A percentile compares a stretch with the other conserved stretches of the same genome.
Evolutionary conservation across 768 basidiomycete genomes (phyloP).

Genomic region (Hypsizygus marmoreus): DNA sequence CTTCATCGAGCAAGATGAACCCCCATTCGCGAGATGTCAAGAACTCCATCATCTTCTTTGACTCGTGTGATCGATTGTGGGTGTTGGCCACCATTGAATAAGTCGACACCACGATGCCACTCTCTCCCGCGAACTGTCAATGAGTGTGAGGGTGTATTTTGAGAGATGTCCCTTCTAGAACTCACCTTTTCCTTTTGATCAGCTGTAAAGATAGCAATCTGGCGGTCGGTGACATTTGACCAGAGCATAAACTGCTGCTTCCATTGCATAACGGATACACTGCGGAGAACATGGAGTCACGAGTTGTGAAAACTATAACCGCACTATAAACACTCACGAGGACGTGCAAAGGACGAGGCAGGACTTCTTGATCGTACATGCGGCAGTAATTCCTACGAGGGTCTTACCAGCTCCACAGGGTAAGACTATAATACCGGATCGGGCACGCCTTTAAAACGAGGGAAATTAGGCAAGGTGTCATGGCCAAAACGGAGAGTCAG

Average conservation of each 20-base stretch:
- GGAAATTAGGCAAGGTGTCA: conserved; percentile 10
- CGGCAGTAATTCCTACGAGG: conserved; percentile 98
- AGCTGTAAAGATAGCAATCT: conserved; percentile 97
- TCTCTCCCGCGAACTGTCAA: conserved; percentile 88
- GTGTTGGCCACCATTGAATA: conserved; percentile 99
- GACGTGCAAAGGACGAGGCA: conserved; percentile 97
- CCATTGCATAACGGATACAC: conserved; percentile 98
- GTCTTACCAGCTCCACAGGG: conserved; percentile 99
- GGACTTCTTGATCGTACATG: conserved; percentile 99
- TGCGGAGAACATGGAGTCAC: conserved; percentile 24
- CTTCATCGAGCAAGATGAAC: conserved; percentile 95
- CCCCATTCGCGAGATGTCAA: conserved; percentile 99
- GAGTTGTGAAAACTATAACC: conserved; percentile 9
- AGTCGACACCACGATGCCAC: conserved; percentile 97
- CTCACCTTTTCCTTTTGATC: conserved; percentile 95
- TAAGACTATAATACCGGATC: conserved; percentile 96
- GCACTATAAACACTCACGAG: conserved; percentile 61
- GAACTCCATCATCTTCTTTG: conserved; percentile 99
- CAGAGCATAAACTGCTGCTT: conserved; percentile 97
- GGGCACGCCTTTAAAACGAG: conserved; percentile 76
- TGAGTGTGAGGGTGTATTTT: conserved; percentile 9
- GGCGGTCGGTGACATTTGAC: conserved; percentile 96
- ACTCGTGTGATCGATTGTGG: conserved; percentile 96
- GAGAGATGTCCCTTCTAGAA: conserved; percentile 1
- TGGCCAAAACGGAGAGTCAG: conserved; percentile 19